These are phyloP conservation scores for Curvularia lunata DNA, from an alignment of 2,329 filamentous ascomycete genomes.

Conservation along the genomic window DNA sequence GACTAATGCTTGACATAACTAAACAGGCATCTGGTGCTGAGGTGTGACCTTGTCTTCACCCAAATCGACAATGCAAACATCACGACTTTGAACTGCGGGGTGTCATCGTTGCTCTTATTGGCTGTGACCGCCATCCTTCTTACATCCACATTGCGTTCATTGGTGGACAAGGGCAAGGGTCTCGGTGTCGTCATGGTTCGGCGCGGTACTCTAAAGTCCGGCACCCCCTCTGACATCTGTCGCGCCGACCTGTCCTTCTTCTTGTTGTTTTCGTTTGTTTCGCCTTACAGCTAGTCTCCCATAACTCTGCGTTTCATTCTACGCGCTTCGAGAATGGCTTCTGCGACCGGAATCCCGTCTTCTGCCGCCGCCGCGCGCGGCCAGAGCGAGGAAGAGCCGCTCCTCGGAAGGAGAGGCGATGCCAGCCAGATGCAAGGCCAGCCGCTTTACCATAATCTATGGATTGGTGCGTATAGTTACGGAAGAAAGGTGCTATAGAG, in stretches of 20 bases:
- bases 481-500: background rate
- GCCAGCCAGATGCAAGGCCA: slow-evolving; percentile 71
- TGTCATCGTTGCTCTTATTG: slow-evolving; percentile 14
- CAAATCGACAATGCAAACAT: slow-evolving; percentile 20
- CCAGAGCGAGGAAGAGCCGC: slow-evolving; percentile 67
- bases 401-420: slow-evolving; percentile 75
- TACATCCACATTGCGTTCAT: slow-evolving; percentile 19
- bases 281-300: too few species aligned
- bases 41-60: background rate
- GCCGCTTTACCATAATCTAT: slow-evolving; percentile 72
- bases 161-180: slow-evolving; percentile 24
- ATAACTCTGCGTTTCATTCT: background rate
- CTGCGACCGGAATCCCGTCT: slow-evolving; percentile 70
- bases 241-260: slow-evolving; percentile 2
- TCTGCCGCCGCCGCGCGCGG: slow-evolving; percentile 45
- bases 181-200: slow-evolving; percentile 26
- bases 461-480: slow-evolving; percentile 66
- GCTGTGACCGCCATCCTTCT: background rate
- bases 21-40: slow-evolving; percentile 7
- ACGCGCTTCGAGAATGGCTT: slow-evolving; percentile 63
- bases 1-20: slow-evolving; percentile 2
- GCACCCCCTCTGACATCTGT: slow-evolving; percentile 16
- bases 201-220: slow-evolving; percentile 23
- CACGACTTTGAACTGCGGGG: slow-evolving; percentile 9
- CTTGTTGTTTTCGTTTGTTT: background rate